Percentiles rank a stretch among this genome's conserved stretches.
These are phyloP conservation scores for Calocybe gangraenosa DNA, from an alignment of 768 basidiomycete species.

Conservation along the genomic window DNA sequence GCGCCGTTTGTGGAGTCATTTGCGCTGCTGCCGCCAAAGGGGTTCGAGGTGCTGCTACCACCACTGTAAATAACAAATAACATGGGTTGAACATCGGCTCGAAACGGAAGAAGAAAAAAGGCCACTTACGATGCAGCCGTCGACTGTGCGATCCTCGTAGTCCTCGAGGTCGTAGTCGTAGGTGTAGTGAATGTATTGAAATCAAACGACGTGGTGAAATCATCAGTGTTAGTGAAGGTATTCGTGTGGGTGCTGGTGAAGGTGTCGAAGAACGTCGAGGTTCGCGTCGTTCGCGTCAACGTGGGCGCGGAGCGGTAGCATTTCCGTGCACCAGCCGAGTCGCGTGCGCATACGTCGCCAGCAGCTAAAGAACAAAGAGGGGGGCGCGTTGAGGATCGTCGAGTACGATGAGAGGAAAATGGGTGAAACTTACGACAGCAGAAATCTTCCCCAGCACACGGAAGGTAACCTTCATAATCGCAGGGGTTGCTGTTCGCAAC, in stretches of 20 bases:
- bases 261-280: too few relatives aligned
- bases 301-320: conserved; percentile 1
- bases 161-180: not conserved
- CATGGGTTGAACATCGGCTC: too few relatives aligned
- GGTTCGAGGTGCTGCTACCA: not conserved
- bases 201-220: not conserved
- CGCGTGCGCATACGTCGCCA: conserved; percentile 11
- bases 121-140: not conserved
- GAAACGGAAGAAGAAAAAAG: too few relatives aligned
- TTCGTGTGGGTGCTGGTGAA: too few relatives aligned
- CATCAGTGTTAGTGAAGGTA: not conserved
- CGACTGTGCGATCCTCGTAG: not conserved
- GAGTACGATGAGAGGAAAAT: not conserved
- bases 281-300: too few relatives aligned
- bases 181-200: too few relatives aligned
- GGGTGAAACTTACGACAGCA: conserved; percentile 18
- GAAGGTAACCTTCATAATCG: conserved; percentile 10
- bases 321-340: not conserved
- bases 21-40: too few relatives aligned
- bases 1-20: not conserved
- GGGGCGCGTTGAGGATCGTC: too few relatives aligned
- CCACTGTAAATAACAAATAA: not conserved
- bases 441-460: conserved; percentile 17
- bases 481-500: conserved; percentile 14
- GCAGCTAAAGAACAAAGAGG: conserved; percentile 9